phyloP scores from a whole-genome alignment of 2,329 filamentous ascomycete genomes.

The Xylariaceae sp. region DNA sequence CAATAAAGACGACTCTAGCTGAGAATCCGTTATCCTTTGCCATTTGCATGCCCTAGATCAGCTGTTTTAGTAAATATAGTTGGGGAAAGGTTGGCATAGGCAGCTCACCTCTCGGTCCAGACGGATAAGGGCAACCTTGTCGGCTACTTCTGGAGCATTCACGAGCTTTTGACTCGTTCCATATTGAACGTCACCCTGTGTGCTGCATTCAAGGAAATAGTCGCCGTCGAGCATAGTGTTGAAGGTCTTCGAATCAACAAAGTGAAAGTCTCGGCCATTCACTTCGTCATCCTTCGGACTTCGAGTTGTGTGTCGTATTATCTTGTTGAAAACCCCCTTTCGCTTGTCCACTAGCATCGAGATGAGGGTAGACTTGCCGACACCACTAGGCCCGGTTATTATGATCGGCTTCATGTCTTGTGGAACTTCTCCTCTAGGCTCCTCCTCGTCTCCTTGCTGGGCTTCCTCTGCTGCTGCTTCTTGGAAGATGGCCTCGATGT shows the following conservation, averaged over 20 bases:
- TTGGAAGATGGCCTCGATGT: constrained; percentile 55
- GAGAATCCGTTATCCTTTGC: constrained; percentile 52
- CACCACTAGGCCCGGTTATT: constrained; percentile 58
- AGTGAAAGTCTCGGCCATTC: constrained; percentile 49
- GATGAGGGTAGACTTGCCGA: constrained; percentile 59
- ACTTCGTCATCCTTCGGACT: constrained; percentile 45
- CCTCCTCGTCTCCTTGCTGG: constrained; percentile 29
- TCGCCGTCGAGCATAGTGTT: constrained; percentile 55
- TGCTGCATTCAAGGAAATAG: constrained; percentile 52
- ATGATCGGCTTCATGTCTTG: constrained; percentile 54
- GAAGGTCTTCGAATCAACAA: constrained; percentile 52
- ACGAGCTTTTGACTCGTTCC: constrained; percentile 52
- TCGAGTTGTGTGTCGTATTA: constrained; percentile 52
- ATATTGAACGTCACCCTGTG: constrained; percentile 45
- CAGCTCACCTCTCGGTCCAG: constrained; percentile 47
- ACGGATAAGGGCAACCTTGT: constrained; percentile 56
- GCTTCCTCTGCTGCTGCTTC: constrained; percentile 36
- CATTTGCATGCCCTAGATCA: constrained; percentile 47
- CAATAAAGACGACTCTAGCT: constrained; percentile 51
- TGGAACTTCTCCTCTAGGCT: constrained; percentile 33
- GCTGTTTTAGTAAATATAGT: neutral
- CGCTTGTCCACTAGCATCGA: constrained; percentile 58
- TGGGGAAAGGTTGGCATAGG: neutral
- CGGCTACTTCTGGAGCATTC: constrained; percentile 46
- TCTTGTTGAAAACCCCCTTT: constrained; percentile 58